Conservation (phyloP, 768 basidiomycete species). For the Boletus patriciae region DNA sequence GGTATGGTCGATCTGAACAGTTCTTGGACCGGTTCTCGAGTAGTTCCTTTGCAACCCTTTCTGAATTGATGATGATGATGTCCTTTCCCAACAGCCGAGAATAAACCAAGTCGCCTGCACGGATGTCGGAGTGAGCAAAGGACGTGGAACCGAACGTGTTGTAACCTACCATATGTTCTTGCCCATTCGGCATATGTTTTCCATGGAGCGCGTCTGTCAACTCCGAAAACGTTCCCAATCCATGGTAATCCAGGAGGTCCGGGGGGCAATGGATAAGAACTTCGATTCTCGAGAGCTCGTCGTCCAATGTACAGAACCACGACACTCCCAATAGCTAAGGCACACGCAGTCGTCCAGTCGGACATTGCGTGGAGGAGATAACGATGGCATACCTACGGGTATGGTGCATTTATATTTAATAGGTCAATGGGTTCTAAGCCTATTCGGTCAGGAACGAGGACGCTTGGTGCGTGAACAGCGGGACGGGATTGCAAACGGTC, state of each 20-base stretch:
- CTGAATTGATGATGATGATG: constrained; percentile 14
- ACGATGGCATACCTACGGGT: no score
- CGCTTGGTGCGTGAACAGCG: no score
- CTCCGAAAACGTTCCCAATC: not conserved
- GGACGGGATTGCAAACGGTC: no score
- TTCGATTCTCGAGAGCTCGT: not conserved
- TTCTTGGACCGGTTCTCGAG: constrained; percentile 7
- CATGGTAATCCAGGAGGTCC: constrained; percentile 4
- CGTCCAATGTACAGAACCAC: not conserved
- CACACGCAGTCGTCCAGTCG: not conserved
- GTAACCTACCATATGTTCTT: constrained; percentile 1
- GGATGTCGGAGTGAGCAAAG: not conserved
- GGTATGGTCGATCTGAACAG: constrained; percentile 9
- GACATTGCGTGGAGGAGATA: not conserved
- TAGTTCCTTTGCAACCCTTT: constrained; percentile 2
- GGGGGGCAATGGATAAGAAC: not conserved
- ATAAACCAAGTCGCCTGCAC: constrained; percentile 3
- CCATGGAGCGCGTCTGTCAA: not conserved
- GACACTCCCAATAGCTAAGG: not conserved
- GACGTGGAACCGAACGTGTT: not conserved
- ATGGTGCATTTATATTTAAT: no score
- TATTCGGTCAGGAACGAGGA: no score
- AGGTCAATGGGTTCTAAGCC: no score
- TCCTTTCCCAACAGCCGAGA: not conserved
- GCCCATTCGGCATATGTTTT: not conserved